Evolutionary conservation across 441 rosid genomes (phyloP).

Genomic region (Cnidoscolus chayamansa): DNA sequence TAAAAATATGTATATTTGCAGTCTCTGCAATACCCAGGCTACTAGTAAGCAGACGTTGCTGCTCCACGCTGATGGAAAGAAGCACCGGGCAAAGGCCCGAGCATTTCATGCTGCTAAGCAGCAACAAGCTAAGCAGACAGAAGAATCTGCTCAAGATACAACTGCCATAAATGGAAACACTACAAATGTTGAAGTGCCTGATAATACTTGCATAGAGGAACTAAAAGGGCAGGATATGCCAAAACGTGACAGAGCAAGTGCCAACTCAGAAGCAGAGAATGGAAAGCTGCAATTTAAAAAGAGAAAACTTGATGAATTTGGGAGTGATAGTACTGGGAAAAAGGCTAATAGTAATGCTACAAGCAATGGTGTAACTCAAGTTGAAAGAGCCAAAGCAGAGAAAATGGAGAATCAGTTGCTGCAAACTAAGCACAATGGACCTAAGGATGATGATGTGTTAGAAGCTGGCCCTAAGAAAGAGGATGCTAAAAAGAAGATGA

Average conservation of each 20-base stretch:
- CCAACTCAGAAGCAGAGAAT: conserved; percentile 28
- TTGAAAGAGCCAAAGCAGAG: conserved; percentile 24
- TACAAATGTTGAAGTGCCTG: conserved; percentile 27
- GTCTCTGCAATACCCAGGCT: conserved; percentile 83
- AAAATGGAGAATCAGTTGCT: conserved; percentile 31
- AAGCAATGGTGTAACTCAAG: conserved; percentile 37
- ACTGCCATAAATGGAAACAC: conserved; percentile 33
- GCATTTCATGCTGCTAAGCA: conserved; percentile 63
- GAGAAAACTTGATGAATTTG: conserved; percentile 51
- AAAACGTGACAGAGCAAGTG: conserved; percentile 19
- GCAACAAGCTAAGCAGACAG: conserved; percentile 42
- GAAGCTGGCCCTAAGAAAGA: conserved; percentile 21
- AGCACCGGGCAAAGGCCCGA: conserved; percentile 77
- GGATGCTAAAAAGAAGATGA: conserved; percentile 48
- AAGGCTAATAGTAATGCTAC: conserved; percentile 9
- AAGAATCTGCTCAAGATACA: conserved; percentile 37
- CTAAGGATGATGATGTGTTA: conserved; percentile 19
- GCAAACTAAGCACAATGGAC: conserved; percentile 34
- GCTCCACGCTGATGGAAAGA: conserved; percentile 95
- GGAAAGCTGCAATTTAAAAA: conserved; percentile 41
- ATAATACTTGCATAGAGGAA: conserved; percentile 27
- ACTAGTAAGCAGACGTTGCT: conserved; percentile 83
- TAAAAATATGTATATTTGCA: conserved; percentile 27
- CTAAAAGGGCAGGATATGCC: conserved; percentile 32
- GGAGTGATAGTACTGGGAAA: conserved; percentile 19